These are phyloP conservation scores for Phialophora expanda DNA, from an alignment of 2,329 filamentous ascomycete genomes.

Conservation along the genomic window DNA sequence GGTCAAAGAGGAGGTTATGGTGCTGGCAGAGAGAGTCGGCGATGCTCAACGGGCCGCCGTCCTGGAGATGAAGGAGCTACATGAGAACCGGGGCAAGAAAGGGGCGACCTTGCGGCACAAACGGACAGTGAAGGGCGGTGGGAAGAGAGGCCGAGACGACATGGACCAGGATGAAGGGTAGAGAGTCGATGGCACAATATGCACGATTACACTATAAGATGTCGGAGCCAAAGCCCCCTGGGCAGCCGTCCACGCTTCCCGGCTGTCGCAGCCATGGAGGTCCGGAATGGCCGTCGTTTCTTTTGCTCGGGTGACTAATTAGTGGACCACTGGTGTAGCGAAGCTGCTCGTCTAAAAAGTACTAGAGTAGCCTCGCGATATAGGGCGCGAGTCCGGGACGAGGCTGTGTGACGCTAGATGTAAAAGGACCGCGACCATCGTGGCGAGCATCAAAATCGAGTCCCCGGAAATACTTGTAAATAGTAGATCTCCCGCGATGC, in stretches of 20 bases:
- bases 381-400: neutral
- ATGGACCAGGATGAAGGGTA: slow-evolving; percentile 80
- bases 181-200: neutral
- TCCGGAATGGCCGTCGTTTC: neutral
- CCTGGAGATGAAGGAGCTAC: slow-evolving; percentile 78
- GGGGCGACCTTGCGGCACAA: slow-evolving; percentile 55
- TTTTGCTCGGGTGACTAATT: neutral
- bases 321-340: neutral
- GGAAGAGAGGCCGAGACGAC: slow-evolving; percentile 61
- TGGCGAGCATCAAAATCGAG: neutral
- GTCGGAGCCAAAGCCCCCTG: neutral
- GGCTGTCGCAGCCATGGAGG: no score
- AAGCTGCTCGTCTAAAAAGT: neutral
- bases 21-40: slow-evolving; percentile 75
- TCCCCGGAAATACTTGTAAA: neutral
- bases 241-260: neutral
- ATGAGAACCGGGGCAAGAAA: slow-evolving; percentile 61
- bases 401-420: neutral
- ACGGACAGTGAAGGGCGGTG: slow-evolving; percentile 48
- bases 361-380: slow-evolving; percentile 17
- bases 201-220: neutral
- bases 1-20: slow-evolving; percentile 82
- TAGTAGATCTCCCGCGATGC: slow-evolving; percentile 4
- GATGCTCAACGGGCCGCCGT: slow-evolving; percentile 81
- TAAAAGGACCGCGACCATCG: neutral